Conservation (phyloP, 192 early-diverging fungal species). For the Anaeromyces robustus region DNA sequence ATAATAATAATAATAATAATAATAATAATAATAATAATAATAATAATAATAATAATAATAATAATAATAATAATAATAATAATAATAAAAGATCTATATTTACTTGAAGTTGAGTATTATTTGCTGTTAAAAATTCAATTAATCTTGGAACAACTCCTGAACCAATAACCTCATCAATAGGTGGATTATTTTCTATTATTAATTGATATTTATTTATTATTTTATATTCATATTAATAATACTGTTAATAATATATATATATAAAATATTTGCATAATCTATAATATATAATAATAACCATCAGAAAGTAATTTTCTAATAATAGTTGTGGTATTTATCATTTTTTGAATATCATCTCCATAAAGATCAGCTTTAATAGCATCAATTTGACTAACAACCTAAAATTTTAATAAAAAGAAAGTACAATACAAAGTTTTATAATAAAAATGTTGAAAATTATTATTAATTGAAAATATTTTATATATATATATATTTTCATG, state of each 20-base stretch:
- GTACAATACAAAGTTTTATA: no score
- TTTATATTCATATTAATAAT: neutral
- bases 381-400: slow-evolving; percentile 8
- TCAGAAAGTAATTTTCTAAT: slow-evolving; percentile 32
- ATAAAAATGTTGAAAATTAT: no score
- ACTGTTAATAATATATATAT: no score
- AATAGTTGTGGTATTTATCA: slow-evolving; percentile 19
- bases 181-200: slow-evolving; percentile 19
- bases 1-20: no score
- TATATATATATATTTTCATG: no score
- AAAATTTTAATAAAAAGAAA: neutral
- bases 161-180: slow-evolving; percentile 28
- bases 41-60: no score
- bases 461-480: no score
- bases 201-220: no score
- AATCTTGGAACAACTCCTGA: slow-evolving; percentile 26
- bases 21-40: no score
- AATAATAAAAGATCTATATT: neutral
- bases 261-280: neutral
- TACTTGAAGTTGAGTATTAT: slow-evolving; percentile 9
- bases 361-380: slow-evolving; percentile 12
- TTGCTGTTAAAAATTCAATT: slow-evolving; percentile 26
- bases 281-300: neutral
- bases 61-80: no score
- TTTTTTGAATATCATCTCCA: slow-evolving; percentile 20